Base-by-base conservation (phyloP, 2,329 filamentous ascomycete genomes). In the Fusarium foetens region DNA sequence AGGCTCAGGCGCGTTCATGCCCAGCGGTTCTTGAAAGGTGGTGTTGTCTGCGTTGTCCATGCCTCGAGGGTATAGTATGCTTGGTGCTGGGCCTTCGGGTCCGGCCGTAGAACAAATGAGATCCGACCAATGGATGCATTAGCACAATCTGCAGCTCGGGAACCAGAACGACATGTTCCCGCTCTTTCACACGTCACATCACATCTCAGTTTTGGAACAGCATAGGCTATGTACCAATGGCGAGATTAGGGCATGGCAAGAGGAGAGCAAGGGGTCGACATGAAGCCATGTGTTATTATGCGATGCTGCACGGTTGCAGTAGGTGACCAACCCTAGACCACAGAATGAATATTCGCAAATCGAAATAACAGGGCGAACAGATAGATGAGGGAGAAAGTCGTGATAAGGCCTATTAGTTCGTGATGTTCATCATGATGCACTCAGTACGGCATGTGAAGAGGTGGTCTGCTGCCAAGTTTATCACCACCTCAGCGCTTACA, bases 1-100 rank as follows among this genome's bases (percentile, higher is more conserved):
- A 71, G 60, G 69, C 64, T 66, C 58, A 67, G 61, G 73, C 62
- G 71, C 75, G 63, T 77, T 73, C 70, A 74, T 77, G 74, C 75
- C 75, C 75, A 77, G 75, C 68, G 31, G 48, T 35, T 35, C 27
- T 66, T 29, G 51, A 64, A 63, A 64, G 65, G 70, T 72, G 71
- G 64, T 72, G 71, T 74, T 72, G 60, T 72, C 71, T 74, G 71
- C 64, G 71, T 70, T 74, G 71, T 70, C 66, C 67, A 70, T 64
- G 54, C 58, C 49, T 59, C 48, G 57, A 63, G 29, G 39, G 48
- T 54, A 48, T 29, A 54, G 29, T 42, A 66, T 39, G 62, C 45
- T 49, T 45, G 48, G 23, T 36, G 48, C 16, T 45, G 53, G 46
- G 29, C 29, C n/a, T 58, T 54, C 64, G 71, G 71, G 46, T 68